Evolutionary conservation across 257 asterid species (phyloP).

Genomic region (Pogostemon cablin): DNA sequence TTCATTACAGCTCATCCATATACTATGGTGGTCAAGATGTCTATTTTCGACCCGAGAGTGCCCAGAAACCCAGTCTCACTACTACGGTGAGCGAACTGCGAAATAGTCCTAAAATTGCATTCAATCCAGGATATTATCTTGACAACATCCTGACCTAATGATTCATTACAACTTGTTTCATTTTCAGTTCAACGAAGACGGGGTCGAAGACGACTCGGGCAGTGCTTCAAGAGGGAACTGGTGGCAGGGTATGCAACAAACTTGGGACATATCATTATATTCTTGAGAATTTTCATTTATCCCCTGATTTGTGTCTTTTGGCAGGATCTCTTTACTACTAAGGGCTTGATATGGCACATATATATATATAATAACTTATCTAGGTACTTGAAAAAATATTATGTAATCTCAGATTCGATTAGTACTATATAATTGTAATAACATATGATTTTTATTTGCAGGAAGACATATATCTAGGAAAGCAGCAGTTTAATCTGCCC

Average conservation of each 20-base stretch:
- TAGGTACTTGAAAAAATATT: constrained; percentile 37
- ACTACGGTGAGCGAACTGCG: constrained; percentile 53
- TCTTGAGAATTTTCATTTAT: neutral
- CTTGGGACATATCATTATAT: neutral
- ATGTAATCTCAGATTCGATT: neutral
- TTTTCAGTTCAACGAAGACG: constrained; percentile 57
- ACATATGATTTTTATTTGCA: constrained; percentile 20
- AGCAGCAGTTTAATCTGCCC: constrained; percentile 22
- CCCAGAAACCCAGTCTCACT: constrained; percentile 44
- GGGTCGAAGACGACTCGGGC: constrained; percentile 66
- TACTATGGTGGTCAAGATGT: constrained; percentile 92
- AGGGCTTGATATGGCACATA: constrained; percentile 35
- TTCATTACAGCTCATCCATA: constrained; percentile 76
- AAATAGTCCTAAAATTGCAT: neutral
- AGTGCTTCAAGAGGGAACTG: constrained; percentile 85
- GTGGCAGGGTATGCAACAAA: constrained; percentile 74
- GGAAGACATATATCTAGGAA: constrained; percentile 30
- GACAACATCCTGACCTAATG: neutral
- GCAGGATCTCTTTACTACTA: constrained; percentile 83
- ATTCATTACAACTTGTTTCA: neutral
- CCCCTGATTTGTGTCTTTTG: neutral
- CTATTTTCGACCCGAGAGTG: constrained; percentile 59
- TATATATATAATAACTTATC: constrained; percentile 33
- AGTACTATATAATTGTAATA: neutral
- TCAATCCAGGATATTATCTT: neutral